phyloP scores from a whole-genome alignment of 371 early-diverging fungal genomes.

The Saksenaea vasiformis region DNA sequence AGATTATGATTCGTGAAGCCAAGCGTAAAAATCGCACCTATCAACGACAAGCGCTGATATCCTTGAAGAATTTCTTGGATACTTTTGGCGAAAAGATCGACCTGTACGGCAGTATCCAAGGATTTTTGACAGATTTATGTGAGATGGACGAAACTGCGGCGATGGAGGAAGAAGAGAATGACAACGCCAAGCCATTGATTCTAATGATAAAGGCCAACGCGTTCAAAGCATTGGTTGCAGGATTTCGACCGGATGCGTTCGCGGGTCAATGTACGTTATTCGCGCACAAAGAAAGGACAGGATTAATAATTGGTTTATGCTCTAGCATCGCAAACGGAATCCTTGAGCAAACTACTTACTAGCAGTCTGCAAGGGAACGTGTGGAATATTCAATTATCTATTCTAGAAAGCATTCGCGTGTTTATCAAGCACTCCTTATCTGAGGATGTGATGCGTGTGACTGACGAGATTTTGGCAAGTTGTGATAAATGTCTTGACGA shows the following conservation, averaged over 20 bases:
- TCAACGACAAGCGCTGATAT: slow-evolving; percentile 68
- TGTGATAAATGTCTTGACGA: slow-evolving; percentile 29
- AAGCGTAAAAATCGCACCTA: slow-evolving; percentile 74
- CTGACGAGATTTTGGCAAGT: background rate
- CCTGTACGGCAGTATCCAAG: slow-evolving; percentile 55
- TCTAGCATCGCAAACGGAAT: slow-evolving; percentile 35
- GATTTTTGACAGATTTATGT: slow-evolving; percentile 59
- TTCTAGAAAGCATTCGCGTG: slow-evolving; percentile 58
- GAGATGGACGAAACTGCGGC: slow-evolving; percentile 53
- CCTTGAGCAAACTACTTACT: slow-evolving; percentile 41
- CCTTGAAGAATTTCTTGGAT: slow-evolving; percentile 63
- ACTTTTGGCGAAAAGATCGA: slow-evolving; percentile 53
- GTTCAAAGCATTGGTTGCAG: slow-evolving; percentile 63
- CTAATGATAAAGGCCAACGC: slow-evolving; percentile 73
- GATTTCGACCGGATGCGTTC: slow-evolving; percentile 50
- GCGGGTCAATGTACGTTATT: slow-evolving; percentile 60
- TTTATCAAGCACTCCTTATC: slow-evolving; percentile 37
- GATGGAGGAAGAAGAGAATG: slow-evolving; percentile 67
- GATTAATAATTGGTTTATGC: too few relatives aligned
- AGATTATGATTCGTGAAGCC: slow-evolving; percentile 69
- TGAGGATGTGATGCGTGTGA: slow-evolving; percentile 6
- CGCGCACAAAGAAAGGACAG: too few relatives aligned
- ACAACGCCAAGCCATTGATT: slow-evolving; percentile 65
- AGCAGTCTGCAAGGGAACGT: slow-evolving; percentile 53
- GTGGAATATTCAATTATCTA: slow-evolving; percentile 75